These are phyloP conservation scores for Haplosporangium sp. DNA, from an alignment of 371 early-diverging fungal species.

Conservation along the genomic window DNA sequence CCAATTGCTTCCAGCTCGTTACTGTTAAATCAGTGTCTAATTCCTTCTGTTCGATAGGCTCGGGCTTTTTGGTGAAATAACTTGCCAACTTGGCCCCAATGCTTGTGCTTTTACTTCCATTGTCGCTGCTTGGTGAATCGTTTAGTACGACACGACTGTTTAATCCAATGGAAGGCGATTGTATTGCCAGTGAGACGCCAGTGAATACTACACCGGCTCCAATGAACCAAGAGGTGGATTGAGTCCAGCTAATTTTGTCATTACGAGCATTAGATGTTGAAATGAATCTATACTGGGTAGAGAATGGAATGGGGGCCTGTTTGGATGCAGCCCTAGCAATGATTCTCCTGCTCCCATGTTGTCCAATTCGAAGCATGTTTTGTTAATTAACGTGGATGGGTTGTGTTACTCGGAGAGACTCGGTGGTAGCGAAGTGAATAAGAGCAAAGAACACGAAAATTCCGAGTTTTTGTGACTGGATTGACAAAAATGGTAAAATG, in stretches of 20 bases:
- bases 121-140: conserved; percentile 13
- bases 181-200: conserved; percentile 31
- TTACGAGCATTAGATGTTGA: conserved; percentile 15
- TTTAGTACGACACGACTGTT: conserved; percentile 15
- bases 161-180: conserved; percentile 34
- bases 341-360: conserved; percentile 17
- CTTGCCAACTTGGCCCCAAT: conserved; percentile 24
- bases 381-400: not conserved
- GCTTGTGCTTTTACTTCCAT: not conserved
- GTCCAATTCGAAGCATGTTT: conserved; percentile 45
- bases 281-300: conserved; percentile 6
- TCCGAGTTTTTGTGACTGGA: not conserved
- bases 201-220: conserved; percentile 46
- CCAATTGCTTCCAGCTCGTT: conserved; percentile 58
- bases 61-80: conserved; percentile 20
- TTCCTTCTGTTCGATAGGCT: conserved; percentile 27
- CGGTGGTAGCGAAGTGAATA: not conserved
- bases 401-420: conserved; percentile 7
- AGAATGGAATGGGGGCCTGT: not conserved
- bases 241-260: conserved; percentile 2
- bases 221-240: conserved; percentile 23
- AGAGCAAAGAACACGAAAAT: not conserved
- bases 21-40: conserved; percentile 48
- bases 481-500: not conserved
- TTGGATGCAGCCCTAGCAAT: conserved; percentile 4